Percentiles rank a stretch among this genome's conserved stretches.
phyloP scores from a whole-genome alignment of 345 rosid species.

The Pugionium dolabratum region DNA sequence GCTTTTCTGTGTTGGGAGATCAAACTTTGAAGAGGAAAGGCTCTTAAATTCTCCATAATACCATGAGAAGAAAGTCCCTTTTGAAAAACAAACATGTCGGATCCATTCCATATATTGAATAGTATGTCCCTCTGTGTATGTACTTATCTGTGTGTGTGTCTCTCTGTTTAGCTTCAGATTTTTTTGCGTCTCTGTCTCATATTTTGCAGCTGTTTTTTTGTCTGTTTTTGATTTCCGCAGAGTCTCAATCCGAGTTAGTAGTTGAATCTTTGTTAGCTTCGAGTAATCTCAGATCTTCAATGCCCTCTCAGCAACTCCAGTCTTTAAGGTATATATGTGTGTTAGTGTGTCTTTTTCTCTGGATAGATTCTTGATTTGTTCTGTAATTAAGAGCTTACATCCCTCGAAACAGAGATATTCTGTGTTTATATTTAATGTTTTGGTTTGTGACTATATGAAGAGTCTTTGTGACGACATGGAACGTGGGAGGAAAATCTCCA shows the following conservation, averaged over 20 bases:
- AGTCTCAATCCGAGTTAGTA: slow-evolving; percentile 47
- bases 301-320: slow-evolving; percentile 51
- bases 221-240: slow-evolving; percentile 44
- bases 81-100: slow-evolving; percentile 35
- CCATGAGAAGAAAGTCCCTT: slow-evolving; percentile 1
- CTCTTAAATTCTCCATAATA: slow-evolving; percentile 29
- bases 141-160: slow-evolving; percentile 11
- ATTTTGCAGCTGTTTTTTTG: slow-evolving; percentile 13
- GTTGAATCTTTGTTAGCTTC: slow-evolving; percentile 49
- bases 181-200: slow-evolving; percentile 17
- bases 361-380: slow-evolving; percentile 11
- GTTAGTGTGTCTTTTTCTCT: background rate
- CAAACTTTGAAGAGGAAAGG: slow-evolving; percentile 28
- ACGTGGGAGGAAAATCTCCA: slow-evolving; percentile 93
- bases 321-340: slow-evolving; percentile 56
- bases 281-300: slow-evolving; percentile 40
- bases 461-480: slow-evolving; percentile 96
- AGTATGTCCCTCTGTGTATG: slow-evolving; percentile 20
- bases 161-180: background rate
- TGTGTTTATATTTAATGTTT: slow-evolving; percentile 19
- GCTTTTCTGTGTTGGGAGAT: too few relatives aligned
- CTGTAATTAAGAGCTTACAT: background rate
- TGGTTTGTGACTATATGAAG: slow-evolving; percentile 42
- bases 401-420: slow-evolving; percentile 20
- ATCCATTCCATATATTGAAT: slow-evolving; percentile 33